Conservation (phyloP, 306 rosid genomes). For the Prunus padus region DNA sequence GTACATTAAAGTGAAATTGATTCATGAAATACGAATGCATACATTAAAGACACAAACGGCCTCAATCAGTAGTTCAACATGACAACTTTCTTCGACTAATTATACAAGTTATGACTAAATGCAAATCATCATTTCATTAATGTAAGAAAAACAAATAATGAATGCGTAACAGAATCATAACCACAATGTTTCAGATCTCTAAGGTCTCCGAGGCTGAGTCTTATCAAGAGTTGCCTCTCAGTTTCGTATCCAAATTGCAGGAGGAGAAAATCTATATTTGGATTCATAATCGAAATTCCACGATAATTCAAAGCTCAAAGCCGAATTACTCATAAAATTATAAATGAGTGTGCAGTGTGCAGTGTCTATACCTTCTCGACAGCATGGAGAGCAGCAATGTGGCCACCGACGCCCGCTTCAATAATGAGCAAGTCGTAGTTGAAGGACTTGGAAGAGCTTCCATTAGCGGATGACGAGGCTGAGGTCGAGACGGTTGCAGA, state of each 20-base stretch:
- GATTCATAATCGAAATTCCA: too few species aligned
- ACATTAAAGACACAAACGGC: not conserved
- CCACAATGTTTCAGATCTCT: not conserved
- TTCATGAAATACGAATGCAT: constrained; percentile 9
- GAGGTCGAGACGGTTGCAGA: constrained; percentile 17
- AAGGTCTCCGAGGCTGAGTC: too few species aligned
- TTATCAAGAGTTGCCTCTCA: too few species aligned
- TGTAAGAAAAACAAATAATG: not conserved
- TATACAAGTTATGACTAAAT: not conserved
- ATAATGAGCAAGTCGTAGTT: constrained; percentile 87
- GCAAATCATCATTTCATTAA: not conserved
- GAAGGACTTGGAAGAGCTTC: constrained; percentile 63
- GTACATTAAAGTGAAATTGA: constrained; percentile 23
- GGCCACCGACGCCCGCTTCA: constrained; percentile 98
- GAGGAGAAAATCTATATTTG: too few species aligned
- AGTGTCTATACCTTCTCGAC: constrained; percentile 69
- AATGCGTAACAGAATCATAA: not conserved
- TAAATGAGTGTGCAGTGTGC: not conserved
- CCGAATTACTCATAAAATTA: not conserved
- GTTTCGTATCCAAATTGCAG: too few species aligned
- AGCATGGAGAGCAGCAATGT: constrained; percentile 94
- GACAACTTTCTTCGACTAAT: not conserved
- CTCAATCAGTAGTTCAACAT: not conserved
- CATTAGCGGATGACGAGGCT: constrained; percentile 62
- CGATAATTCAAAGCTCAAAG: not conserved